Evolutionary conservation across 257 asterid genomes (phyloP).

Genomic region (Apocynum venetum): DNA sequence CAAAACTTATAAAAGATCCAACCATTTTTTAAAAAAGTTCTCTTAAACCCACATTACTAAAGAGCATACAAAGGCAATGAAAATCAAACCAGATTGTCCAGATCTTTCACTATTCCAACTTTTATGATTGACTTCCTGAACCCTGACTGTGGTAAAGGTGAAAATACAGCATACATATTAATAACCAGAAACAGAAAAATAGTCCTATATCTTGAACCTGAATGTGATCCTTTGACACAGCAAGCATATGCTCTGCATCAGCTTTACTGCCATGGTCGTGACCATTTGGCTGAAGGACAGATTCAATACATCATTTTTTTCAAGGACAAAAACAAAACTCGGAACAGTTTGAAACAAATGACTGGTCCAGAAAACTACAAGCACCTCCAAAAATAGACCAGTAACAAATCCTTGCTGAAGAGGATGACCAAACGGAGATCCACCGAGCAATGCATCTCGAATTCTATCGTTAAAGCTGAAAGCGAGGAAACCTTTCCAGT

Average conservation of each 20-base stretch:
- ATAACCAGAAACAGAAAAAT: neutral
- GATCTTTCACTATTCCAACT: neutral
- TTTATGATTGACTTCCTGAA: neutral
- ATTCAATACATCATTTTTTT: neutral
- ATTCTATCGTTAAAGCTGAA: constrained; percentile 94
- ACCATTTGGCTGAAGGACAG: constrained; percentile 65
- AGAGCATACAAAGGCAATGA: neutral
- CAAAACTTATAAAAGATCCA: neutral
- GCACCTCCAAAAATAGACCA: constrained; percentile 86
- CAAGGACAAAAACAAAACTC: neutral
- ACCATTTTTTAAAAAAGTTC: neutral
- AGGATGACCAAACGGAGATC: constrained; percentile 95
- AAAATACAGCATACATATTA: neutral
- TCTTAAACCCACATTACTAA: neutral
- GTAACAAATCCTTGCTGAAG: constrained; percentile 94
- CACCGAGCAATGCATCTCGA: constrained; percentile 92
- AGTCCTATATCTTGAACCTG: constrained; percentile 45
- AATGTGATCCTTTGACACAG: constrained; percentile 77
- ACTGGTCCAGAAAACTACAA: constrained; percentile 14
- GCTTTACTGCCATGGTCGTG: constrained; percentile 70
- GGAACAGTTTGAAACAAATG: neutral
- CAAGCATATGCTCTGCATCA: constrained; percentile 50
- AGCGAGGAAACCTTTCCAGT: neutral
- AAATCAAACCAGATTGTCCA: neutral
- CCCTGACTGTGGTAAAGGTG: neutral